phyloP scores from a whole-genome alignment of 495 filamentous ascomycete species.

The Geoglossum glabrum region DNA sequence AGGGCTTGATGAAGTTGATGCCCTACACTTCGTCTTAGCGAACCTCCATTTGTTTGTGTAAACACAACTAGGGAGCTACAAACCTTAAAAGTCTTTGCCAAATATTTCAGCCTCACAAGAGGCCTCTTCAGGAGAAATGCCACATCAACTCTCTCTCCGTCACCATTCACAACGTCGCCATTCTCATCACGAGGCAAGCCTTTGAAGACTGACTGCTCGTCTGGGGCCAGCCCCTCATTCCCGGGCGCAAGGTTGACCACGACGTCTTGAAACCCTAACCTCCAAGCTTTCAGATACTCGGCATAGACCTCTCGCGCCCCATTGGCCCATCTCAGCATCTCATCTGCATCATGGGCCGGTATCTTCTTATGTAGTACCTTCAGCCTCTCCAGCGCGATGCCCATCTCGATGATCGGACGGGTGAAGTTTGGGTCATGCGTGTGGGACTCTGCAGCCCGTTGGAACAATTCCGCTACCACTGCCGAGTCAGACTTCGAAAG shows the following conservation, averaged over 20 bases:
- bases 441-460: constrained; percentile 20
- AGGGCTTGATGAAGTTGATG: constrained; percentile 19
- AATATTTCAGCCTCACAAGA: constrained; percentile 69
- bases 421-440: constrained; percentile 45
- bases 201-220: constrained; percentile 28
- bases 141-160: constrained; percentile 86
- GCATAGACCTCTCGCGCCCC: constrained; percentile 57
- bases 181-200: constrained; percentile 56
- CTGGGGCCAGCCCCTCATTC: constrained; percentile 3
- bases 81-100: constrained; percentile 66
- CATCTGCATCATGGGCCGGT: constrained; percentile 44
- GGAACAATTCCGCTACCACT: constrained; percentile 47
- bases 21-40: constrained; percentile 16
- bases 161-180: constrained; percentile 52
- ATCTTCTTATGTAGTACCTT: constrained; percentile 61
- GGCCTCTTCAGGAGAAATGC: constrained; percentile 82
- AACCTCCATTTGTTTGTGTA: background rate
- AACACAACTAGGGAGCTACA: constrained; percentile 10
- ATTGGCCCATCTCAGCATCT: constrained; percentile 62
- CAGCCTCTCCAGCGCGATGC: constrained; percentile 66
- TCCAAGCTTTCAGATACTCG: constrained; percentile 78
- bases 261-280: constrained; percentile 86
- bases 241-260: constrained; percentile 76
- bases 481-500: constrained; percentile 50
- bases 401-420: constrained; percentile 88